Evolutionary conservation across 805 yeast species (phyloP), one percentile per base, ranked within the genome.

Genomic region (Saccharomycopsis malanga): DNA sequence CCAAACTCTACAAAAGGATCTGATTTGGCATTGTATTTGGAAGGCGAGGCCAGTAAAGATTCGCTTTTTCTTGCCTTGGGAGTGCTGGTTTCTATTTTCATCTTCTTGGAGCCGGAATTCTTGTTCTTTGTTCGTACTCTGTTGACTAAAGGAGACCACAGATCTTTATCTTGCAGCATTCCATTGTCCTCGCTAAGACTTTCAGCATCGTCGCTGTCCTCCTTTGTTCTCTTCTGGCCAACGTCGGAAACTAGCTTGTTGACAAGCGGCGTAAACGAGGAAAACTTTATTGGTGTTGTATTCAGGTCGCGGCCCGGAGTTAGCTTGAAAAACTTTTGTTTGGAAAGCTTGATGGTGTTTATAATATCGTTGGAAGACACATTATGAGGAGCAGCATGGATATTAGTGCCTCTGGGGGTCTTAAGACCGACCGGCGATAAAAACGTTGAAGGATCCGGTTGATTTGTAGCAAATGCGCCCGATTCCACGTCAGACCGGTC

Each of bases 1-100:
- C 35, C 44, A 41, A n/a, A 27, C 36, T 41, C 44, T 4, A 34
- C 4, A 18, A 43, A 36, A 25, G 39, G 46, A 17, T 43, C 32
- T 22, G 34, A 30, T 21, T 34, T 24, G 41, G n/a, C 17, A 25
- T 17, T 17, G n/a, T n/a, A n/a, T n/a, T n/a, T n/a, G n/a, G n/a
- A n/a, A n/a, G n/a, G n/a, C n/a, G n/a, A n/a, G n/a, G n/a, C n/a
- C n/a, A n/a, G n/a, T n/a, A n/a, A n/a, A n/a, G n/a, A n/a, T 14
- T 15, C n/a, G 22, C 41, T 37, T 37, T 37, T 24, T 14, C 15
- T 9, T n/a, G 38, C 38, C 22, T 35, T 35, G n/a, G n/a, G n/a
- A n/a, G n/a, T n/a, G n/a, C n/a, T n/a, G n/a, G n/a, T n/a, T n/a
- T 35, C 21, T 10, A 22, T 20, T 18, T 17, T 23, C 2, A 9